These are phyloP conservation scores for Agaricus sinodeliciosus DNA, from an alignment of 768 basidiomycete genomes.

Conservation along the genomic window DNA sequence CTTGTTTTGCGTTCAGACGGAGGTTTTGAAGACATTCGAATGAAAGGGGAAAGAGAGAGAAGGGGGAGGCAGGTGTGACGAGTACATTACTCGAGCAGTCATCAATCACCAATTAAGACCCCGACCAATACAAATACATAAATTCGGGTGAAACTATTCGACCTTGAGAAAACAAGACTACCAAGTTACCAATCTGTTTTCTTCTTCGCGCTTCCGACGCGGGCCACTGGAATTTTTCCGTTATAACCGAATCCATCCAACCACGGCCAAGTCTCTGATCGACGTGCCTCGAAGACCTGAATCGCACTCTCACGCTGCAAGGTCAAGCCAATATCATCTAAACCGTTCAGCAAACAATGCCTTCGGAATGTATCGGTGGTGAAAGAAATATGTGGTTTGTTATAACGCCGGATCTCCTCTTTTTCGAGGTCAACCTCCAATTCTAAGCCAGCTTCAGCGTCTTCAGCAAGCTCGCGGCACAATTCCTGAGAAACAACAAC, in stretches of 20 bases:
- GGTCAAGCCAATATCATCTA: constrained; percentile 96
- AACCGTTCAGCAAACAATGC: constrained; percentile 89
- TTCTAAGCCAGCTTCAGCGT: constrained; percentile 70
- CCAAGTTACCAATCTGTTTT: constrained; percentile 68
- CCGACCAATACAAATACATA: neutral
- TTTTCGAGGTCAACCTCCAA: constrained; percentile 83
- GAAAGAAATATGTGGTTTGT: constrained; percentile 69
- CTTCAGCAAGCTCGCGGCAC: constrained; percentile 65
- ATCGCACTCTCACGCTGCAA: constrained; percentile 76
- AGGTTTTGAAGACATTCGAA: constrained; percentile 9
- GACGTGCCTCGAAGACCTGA: constrained; percentile 66
- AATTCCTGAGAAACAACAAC: constrained; percentile 62
- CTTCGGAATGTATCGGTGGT: constrained; percentile 84
- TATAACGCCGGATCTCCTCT: constrained; percentile 65
- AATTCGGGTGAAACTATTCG: neutral
- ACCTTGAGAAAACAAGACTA: neutral
- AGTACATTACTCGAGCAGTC: neutral
- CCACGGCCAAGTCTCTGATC: constrained; percentile 89
- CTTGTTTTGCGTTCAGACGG: constrained; percentile 2
- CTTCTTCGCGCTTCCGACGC: constrained; percentile 28
- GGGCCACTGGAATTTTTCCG: constrained; percentile 61
- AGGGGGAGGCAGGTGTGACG: neutral
- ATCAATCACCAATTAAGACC: neutral
- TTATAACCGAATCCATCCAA: constrained; percentile 92
- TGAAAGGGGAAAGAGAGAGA: neutral